These are phyloP conservation scores for Mortierella polycephala DNA, from an alignment of 371 early-diverging fungal species.

Conservation along the genomic window DNA sequence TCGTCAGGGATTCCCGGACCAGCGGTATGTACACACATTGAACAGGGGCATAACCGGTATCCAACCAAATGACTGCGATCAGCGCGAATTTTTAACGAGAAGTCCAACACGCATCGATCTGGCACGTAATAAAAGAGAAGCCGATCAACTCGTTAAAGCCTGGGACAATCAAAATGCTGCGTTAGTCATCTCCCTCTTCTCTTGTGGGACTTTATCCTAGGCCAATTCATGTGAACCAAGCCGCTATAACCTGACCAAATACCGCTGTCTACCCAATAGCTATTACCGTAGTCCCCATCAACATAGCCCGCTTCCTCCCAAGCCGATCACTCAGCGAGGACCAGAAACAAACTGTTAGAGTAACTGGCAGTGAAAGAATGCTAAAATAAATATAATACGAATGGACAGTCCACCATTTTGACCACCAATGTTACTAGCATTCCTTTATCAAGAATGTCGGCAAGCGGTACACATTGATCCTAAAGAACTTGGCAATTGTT, in stretches of 20 bases:
- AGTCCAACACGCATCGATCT: conserved; percentile 24
- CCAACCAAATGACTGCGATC: conserved; percentile 16
- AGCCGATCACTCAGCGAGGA: conserved; percentile 24
- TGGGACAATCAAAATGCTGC: too few species aligned
- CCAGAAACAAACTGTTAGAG: conserved; percentile 35
- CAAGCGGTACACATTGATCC: conserved; percentile 11
- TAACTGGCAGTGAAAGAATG: conserved; percentile 10
- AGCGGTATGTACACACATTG: conserved; percentile 8
- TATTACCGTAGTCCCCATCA: conserved; percentile 11
- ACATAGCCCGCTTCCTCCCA: conserved; percentile 21
- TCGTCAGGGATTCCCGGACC: conserved; percentile 33
- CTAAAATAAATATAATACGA: conserved; percentile 1
- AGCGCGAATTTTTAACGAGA: conserved; percentile 13
- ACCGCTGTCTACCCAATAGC: conserved; percentile 9
- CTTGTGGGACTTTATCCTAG: conserved; percentile 18
- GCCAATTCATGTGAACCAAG: conserved; percentile 26
- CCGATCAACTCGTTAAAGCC: too few species aligned
- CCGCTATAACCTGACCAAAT: conserved; percentile 38
- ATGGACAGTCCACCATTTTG: too few species aligned
- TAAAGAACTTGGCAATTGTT: conserved; percentile 31
- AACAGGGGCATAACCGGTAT: conserved; percentile 9
- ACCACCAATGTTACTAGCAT: too few species aligned
- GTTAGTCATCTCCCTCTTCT: too few species aligned
- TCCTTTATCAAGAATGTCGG: conserved; percentile 15
- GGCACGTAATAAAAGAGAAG: not conserved